Evolutionary conservation across 139 green algal species (phyloP), one percentile per base, ranked within the genome.

Genomic region (Chlorella sp.): DNA sequence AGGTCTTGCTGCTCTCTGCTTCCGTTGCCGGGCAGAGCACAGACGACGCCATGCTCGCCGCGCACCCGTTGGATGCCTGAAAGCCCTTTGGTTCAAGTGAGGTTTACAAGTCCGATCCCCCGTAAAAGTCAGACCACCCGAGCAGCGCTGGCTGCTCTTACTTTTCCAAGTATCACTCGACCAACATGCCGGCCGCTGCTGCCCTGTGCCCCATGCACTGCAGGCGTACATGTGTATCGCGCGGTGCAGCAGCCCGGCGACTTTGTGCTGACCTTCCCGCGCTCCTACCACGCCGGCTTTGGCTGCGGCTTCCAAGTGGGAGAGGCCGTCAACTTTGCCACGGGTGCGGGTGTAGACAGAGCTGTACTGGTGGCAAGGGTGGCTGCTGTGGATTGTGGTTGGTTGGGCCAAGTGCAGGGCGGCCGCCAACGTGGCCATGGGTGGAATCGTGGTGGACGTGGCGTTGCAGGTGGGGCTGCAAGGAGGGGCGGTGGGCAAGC

Each of bases 311-410:
- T 97, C 89, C 96, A 97, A 86, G 83, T 94, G 36, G 95, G 95
- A 3, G 96, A 99, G 91, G 95, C 94, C 7, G 94, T 98, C 69
- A 98, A 98, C 91, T 98, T 98, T 84, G 92, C 87, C 6, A 44
- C 68, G 74, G 46, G 74, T 46, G 73, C 24, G 41, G n/a, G 3
- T 30, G 3, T 26, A 36, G 6, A 24, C 68, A 30, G 13, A 32
- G 68, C 68, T 46, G 26, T 36, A 28, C n/a, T n/a, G n/a, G n/a
- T n/a, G n/a, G n/a, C n/a, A n/a, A n/a, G n/a, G n/a, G n/a, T n/a
- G n/a, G n/a, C n/a, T n/a, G n/a, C n/a, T n/a, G n/a, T n/a, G n/a
- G n/a, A n/a, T n/a, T n/a, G n/a, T n/a, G n/a, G n/a, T n/a, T n/a
- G n/a, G n/a, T n/a, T n/a, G n/a, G n/a, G n/a, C n/a, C n/a, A n/a